Percentiles rank a stretch among this genome's conserved stretches.
These are phyloP conservation scores for Gloeostereum incarnatum DNA, from an alignment of 768 basidiomycete species.

Conservation along the genomic window DNA sequence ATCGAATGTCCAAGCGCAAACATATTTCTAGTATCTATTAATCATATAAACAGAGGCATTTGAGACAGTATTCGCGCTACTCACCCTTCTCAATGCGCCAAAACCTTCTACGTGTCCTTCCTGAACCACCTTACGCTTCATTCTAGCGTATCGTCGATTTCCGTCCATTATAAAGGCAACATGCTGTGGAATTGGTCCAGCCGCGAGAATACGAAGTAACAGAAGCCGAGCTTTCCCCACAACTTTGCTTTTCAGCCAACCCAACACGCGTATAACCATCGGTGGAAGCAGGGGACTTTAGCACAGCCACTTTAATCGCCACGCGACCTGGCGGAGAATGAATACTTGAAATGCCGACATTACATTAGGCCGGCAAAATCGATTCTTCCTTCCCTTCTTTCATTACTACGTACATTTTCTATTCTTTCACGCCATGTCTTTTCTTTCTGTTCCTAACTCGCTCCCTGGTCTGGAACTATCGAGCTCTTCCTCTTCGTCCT, in stretches of 20 bases:
- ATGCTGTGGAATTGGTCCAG: slow-evolving; percentile 84
- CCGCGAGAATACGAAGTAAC: slow-evolving; percentile 57
- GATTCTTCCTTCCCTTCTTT: too few relatives aligned
- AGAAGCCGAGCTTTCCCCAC: slow-evolving; percentile 28
- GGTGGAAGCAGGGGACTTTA: too few relatives aligned
- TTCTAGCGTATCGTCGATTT: slow-evolving; percentile 82
- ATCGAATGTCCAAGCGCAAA: slow-evolving; percentile 65
- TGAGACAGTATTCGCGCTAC: slow-evolving; percentile 14
- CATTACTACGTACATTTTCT: too few relatives aligned
- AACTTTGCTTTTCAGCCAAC: slow-evolving; percentile 19
- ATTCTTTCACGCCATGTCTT: too few relatives aligned
- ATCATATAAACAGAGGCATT: background rate
- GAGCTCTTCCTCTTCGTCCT: too few relatives aligned
- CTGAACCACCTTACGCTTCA: slow-evolving; percentile 48
- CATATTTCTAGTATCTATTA: slow-evolving; percentile 79
- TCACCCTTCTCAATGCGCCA: slow-evolving; percentile 64
- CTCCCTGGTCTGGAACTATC: too few relatives aligned
- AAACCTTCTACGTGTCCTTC: slow-evolving; percentile 87
- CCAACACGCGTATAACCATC: too few relatives aligned
- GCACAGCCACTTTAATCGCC: too few relatives aligned
- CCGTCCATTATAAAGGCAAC: slow-evolving; percentile 98
- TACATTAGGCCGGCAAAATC: too few relatives aligned
- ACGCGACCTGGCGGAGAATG: too few relatives aligned
- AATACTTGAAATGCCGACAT: too few relatives aligned
- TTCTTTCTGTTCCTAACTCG: too few relatives aligned